These are phyloP conservation scores for Yamadazyma membranifaciens DNA, from an alignment of 1,139 yeast species.

Conservation along the genomic window DNA sequence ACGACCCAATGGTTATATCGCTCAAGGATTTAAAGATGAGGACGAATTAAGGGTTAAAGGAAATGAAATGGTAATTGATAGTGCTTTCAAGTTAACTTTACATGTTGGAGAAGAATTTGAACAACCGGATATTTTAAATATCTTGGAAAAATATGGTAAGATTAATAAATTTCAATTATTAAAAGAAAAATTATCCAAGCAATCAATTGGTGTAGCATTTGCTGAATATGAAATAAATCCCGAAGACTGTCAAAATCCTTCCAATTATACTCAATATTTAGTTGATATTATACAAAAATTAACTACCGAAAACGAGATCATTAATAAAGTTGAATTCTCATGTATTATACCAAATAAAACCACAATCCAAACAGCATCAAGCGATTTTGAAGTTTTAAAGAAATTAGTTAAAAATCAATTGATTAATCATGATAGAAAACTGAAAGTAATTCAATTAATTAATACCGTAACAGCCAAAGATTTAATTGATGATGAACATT, in stretches of 20 bases:
- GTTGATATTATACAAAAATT: conserved; percentile 15
- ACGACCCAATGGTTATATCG: conserved; percentile 67
- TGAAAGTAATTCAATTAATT: conserved; percentile 62
- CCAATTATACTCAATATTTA: conserved; percentile 15
- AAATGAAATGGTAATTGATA: conserved; percentile 28
- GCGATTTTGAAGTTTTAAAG: conserved; percentile 31
- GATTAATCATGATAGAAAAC: conserved; percentile 26
- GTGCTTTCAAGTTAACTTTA: conserved; percentile 36
- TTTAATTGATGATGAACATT: conserved; percentile 49
- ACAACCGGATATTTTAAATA: conserved; percentile 26
- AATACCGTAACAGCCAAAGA: conserved; percentile 70
- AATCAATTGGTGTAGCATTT: conserved; percentile 41
- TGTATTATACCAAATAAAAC: conserved; percentile 31
- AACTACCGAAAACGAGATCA: conserved; percentile 16
- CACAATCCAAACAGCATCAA: conserved; percentile 35
- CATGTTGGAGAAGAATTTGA: conserved; percentile 24
- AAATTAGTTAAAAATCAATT: conserved; percentile 37
- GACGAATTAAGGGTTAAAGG: conserved; percentile 3
- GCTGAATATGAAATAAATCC: conserved; percentile 26
- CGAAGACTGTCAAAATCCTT: background rate
- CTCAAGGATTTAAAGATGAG: conserved; percentile 21
- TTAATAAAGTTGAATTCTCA: conserved; percentile 30
- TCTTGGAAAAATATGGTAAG: conserved; percentile 22
- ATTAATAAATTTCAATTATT: conserved; percentile 31
- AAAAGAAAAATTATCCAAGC: conserved; percentile 37